These are phyloP conservation scores for Heliocybe sulcata DNA, from an alignment of 1,284 basidiomycete genomes.

Conservation along the genomic window DNA sequence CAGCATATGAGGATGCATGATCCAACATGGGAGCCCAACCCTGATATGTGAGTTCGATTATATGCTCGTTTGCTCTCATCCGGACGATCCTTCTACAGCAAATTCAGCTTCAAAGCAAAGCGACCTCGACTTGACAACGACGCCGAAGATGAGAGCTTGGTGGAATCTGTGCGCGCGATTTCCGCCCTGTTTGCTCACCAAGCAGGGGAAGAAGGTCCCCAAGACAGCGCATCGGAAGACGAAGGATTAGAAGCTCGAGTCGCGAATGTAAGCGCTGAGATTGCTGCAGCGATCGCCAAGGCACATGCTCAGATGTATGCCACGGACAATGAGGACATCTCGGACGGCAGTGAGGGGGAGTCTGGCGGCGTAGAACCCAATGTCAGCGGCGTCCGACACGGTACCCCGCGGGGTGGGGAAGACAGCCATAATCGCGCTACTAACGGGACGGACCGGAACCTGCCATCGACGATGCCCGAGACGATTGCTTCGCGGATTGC, in stretches of 20 bases:
- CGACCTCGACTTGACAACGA: slow-evolving; percentile 50
- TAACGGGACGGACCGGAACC: not conserved
- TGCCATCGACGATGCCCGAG: slow-evolving; percentile 1
- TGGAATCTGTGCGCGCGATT: slow-evolving; percentile 64
- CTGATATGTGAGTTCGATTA: slow-evolving; percentile 53
- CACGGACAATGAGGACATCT: slow-evolving; percentile 8
- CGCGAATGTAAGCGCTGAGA: slow-evolving; percentile 64
- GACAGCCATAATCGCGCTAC: slow-evolving; percentile 6
- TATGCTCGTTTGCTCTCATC: slow-evolving; percentile 4
- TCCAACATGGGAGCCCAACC: slow-evolving; percentile 74
- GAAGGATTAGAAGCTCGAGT: slow-evolving; percentile 52
- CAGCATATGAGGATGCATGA: slow-evolving; percentile 81
- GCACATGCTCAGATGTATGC: slow-evolving; percentile 28
- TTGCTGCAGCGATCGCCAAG: slow-evolving; percentile 68
- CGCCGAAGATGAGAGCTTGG: slow-evolving; percentile 41
- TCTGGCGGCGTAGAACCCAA: slow-evolving; percentile 3
- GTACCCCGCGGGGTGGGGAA: not conserved
- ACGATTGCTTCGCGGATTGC: slow-evolving; percentile 10
- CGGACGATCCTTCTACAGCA: slow-evolving; percentile 32
- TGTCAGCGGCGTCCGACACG: slow-evolving; percentile 7
- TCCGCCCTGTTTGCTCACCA: slow-evolving; percentile 53
- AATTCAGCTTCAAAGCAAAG: slow-evolving; percentile 71
- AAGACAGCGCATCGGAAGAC: slow-evolving; percentile 13
- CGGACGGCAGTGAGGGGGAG: slow-evolving; percentile 11
- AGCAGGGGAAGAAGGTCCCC: slow-evolving; percentile 19